Conservation (phyloP, 805 yeast genomes). For the Dipodascus albidus region DNA sequence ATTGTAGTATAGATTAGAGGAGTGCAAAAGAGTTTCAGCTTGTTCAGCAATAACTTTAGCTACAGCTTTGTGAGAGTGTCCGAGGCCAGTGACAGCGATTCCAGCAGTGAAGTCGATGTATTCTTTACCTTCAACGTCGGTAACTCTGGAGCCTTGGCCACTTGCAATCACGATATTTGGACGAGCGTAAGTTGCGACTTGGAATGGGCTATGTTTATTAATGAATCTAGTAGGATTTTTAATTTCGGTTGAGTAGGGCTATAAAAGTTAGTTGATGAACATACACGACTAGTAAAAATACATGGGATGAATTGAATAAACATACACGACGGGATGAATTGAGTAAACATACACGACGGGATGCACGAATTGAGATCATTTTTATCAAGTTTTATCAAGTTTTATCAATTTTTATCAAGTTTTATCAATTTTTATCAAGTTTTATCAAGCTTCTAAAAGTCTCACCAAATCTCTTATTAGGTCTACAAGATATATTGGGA, state of each 20-base stretch:
- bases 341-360: no score
- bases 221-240: slow-evolving; percentile 3
- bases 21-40: slow-evolving; percentile 60
- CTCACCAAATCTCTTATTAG: no score
- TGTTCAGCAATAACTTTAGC: slow-evolving; percentile 65
- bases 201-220: slow-evolving; percentile 9
- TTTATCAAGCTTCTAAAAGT: no score
- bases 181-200: slow-evolving; percentile 29
- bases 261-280: not conserved
- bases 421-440: no score
- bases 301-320: no score
- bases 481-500: no score
- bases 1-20: slow-evolving; percentile 79
- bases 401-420: no score
- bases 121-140: slow-evolving; percentile 63
- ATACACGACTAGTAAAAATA: not conserved
- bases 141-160: slow-evolving; percentile 72
- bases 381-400: no score
- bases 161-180: slow-evolving; percentile 52
- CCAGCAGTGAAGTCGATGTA: slow-evolving; percentile 92
- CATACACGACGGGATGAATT: no score
- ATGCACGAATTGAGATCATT: no score
- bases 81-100: slow-evolving; percentile 92
- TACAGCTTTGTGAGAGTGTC: slow-evolving; percentile 71
- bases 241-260: not conserved